Conservation (phyloP, 352 stramenopile species). For the Phytophthora sp. region DNA sequence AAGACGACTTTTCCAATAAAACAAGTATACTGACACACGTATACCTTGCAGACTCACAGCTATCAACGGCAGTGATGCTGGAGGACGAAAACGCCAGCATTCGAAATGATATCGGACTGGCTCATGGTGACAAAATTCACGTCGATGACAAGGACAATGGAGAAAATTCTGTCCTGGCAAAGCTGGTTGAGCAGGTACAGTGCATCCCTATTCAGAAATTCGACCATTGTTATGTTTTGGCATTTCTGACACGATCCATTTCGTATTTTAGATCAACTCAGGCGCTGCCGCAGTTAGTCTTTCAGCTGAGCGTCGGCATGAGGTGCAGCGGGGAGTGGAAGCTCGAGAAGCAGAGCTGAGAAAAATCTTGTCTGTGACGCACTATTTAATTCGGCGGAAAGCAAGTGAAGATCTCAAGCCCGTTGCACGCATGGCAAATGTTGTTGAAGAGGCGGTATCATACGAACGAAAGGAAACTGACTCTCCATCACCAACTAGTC, state of each 20-base stretch:
- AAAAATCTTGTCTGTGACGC: slow-evolving; percentile 84
- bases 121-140: slow-evolving; percentile 90
- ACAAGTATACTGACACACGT: background rate
- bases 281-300: slow-evolving; percentile 83
- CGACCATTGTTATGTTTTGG: background rate
- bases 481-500: slow-evolving; percentile 20
- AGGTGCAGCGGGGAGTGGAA: slow-evolving; percentile 88
- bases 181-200: slow-evolving; percentile 80
- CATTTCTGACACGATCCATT: background rate
- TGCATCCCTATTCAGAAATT: background rate
- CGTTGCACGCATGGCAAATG: slow-evolving; percentile 21
- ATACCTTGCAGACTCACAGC: slow-evolving; percentile 58
- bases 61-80: slow-evolving; percentile 74
- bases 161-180: slow-evolving; percentile 78
- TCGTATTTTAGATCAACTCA: slow-evolving; percentile 72
- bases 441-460: slow-evolving; percentile 37
- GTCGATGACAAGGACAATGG: slow-evolving; percentile 84
- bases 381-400: slow-evolving; percentile 80
- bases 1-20: background rate
- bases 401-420: slow-evolving; percentile 53
- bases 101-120: slow-evolving; percentile 83
- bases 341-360: slow-evolving; percentile 83
- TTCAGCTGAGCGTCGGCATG: slow-evolving; percentile 82
- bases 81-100: slow-evolving; percentile 71
- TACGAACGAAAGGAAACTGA: slow-evolving; percentile 29